Evolutionary conservation across 148 eudicot species (phyloP).

Genomic region (Chenopodium quinoa): DNA sequence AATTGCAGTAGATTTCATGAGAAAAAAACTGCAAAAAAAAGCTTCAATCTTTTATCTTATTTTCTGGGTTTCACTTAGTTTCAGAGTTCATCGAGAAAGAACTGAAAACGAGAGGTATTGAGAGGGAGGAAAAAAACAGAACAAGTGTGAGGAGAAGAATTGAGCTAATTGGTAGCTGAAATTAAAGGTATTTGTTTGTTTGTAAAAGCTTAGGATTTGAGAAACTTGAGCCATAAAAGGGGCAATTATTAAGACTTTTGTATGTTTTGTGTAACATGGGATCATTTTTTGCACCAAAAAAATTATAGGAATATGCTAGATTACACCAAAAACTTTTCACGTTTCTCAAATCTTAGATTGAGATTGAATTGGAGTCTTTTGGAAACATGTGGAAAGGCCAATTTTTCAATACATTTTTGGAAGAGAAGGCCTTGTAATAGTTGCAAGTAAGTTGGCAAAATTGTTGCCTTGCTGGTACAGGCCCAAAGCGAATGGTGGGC

Average conservation of each 20-base stretch:
- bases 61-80: not conserved
- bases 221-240: not conserved
- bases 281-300: slow-evolving; percentile 5
- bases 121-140: not conserved
- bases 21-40: not conserved
- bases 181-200: not conserved
- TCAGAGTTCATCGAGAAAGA: slow-evolving; percentile 11
- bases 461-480: no score
- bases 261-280: not conserved
- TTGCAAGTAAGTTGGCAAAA: no score
- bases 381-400: no score
- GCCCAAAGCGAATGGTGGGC: no score
- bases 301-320: slow-evolving; percentile 2
- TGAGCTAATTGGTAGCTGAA: no score
- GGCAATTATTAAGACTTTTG: not conserved
- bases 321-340: not conserved
- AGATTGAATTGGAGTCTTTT: no score
- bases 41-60: not conserved
- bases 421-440: no score
- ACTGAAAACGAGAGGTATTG: not conserved
- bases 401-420: no score
- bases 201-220: not conserved
- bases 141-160: slow-evolving; percentile 18
- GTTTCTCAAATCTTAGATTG: not conserved
- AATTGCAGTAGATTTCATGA: slow-evolving; percentile 36